A percentile compares a stretch with the other conserved stretches of the same genome.
These are phyloP conservation scores for Russula olivacea DNA, from an alignment of 768 basidiomycete genomes.

Conservation along the genomic window DNA sequence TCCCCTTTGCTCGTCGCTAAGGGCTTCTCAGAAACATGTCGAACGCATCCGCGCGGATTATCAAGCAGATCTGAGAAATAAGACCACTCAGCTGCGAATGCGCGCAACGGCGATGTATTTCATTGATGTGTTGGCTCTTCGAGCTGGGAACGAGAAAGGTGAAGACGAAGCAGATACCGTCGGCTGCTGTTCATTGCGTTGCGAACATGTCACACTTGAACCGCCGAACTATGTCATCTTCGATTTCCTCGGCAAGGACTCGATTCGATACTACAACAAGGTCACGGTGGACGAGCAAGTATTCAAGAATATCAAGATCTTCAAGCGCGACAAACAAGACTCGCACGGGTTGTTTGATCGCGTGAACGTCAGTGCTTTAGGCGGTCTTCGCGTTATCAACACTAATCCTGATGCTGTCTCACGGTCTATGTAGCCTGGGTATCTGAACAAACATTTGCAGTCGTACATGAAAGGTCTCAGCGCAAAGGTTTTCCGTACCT, in stretches of 20 bases:
- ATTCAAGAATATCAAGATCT: conserved; percentile 97
- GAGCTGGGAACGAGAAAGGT: conserved; percentile 99
- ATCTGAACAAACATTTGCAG: conserved; percentile 86
- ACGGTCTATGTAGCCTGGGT: conserved; percentile 52
- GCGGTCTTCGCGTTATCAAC: background rate
- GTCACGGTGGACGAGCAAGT: conserved; percentile 87
- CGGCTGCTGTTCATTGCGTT: conserved; percentile 95
- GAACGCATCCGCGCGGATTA: conserved; percentile 90
- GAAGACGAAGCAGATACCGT: conserved; percentile 99
- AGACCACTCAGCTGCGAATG: conserved; percentile 92
- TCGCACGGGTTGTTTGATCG: conserved; percentile 92
- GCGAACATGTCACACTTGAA: conserved; percentile 91
- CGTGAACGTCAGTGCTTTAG: conserved; percentile 61
- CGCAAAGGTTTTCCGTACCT: conserved; percentile 99
- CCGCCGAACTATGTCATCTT: conserved; percentile 85
- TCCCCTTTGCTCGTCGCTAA: conserved; percentile 5
- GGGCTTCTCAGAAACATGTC: conserved; percentile 64
- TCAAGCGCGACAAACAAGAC: conserved; percentile 89
- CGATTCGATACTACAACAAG: conserved; percentile 92
- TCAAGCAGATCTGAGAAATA: conserved; percentile 72
- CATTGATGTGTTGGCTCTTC: conserved; percentile 93
- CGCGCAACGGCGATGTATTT: conserved; percentile 99
- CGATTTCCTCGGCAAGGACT: conserved; percentile 99
- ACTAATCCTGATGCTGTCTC: background rate
- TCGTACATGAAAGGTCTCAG: conserved; percentile 96